phyloP scores from a whole-genome alignment of 2,329 filamentous ascomycete genomes.

The Neonectria sp. region DNA sequence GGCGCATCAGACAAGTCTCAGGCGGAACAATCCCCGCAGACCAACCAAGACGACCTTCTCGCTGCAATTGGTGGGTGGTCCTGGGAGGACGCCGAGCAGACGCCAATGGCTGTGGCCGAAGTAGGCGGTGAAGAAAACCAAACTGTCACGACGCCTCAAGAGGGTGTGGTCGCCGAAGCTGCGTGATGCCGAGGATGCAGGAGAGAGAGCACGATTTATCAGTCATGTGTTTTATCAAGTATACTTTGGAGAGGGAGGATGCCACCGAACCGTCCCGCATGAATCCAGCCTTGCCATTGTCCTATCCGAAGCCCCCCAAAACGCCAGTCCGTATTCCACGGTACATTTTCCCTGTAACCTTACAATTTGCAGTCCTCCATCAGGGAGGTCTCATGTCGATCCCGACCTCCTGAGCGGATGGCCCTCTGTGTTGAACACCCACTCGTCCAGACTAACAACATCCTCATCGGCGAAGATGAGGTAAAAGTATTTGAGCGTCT shows the following conservation, averaged over 20 bases:
- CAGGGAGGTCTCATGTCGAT: neutral
- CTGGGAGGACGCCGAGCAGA: neutral
- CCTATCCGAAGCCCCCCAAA: slow-evolving; percentile 4
- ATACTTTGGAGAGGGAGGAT: slow-evolving; percentile 4
- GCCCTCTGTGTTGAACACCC: slow-evolving; percentile 72
- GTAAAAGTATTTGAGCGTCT: slow-evolving; percentile 85
- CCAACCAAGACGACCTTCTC: slow-evolving; percentile 16
- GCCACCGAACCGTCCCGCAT: neutral
- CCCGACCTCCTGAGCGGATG: slow-evolving; percentile 58
- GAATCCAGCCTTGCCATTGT: neutral
- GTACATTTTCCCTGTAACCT: slow-evolving; percentile 1
- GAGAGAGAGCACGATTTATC: neutral
- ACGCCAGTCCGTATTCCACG: slow-evolving; percentile 12
- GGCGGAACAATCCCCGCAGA: neutral
- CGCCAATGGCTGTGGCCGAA: neutral
- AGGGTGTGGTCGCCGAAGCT: slow-evolving; percentile 13
- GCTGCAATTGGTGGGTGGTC: slow-evolving; percentile 17
- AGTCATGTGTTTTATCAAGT: slow-evolving; percentile 2
- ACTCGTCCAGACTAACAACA: slow-evolving; percentile 77
- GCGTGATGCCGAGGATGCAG: slow-evolving; percentile 1
- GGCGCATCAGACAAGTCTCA: neutral
- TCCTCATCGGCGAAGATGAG: slow-evolving; percentile 77
- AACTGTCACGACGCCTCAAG: neutral
- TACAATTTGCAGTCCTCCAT: slow-evolving; percentile 15
- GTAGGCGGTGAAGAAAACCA: neutral